phyloP scores from a whole-genome alignment of 2,329 filamentous ascomycete species.

The Thermomyces lanuginosus region DNA sequence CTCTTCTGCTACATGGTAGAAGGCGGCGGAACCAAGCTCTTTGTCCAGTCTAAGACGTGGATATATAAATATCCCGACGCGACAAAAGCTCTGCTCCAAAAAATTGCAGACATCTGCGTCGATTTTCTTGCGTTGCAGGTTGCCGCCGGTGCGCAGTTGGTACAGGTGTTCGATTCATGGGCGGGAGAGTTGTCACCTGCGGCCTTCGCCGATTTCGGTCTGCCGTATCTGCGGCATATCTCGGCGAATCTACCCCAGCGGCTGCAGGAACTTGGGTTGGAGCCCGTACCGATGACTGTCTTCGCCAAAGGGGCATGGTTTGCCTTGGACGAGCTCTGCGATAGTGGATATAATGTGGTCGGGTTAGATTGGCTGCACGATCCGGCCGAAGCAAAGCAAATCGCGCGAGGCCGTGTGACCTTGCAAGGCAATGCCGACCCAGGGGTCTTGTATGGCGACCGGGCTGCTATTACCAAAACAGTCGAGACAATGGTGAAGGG shows the following conservation, averaged over 20 bases:
- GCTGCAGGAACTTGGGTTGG: conserved; percentile 56
- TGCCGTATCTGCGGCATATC: conserved; percentile 77
- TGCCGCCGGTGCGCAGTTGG: conserved; percentile 78
- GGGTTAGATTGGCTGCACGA: conserved; percentile 92
- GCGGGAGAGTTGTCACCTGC: conserved; percentile 78
- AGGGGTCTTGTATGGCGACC: conserved; percentile 75
- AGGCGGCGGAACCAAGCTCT: conserved; percentile 88
- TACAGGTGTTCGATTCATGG: conserved; percentile 98
- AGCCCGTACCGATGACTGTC: conserved; percentile 85
- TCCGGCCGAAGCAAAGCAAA: conserved; percentile 63
- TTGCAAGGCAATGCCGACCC: conserved; percentile 95
- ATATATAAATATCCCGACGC: conserved; percentile 75
- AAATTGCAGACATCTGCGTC: conserved; percentile 87
- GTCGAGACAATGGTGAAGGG: conserved; percentile 78
- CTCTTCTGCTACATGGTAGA: conserved; percentile 98
- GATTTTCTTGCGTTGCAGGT: conserved; percentile 90
- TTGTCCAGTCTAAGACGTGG: conserved; percentile 90
- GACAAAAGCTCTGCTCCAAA: conserved; percentile 65
- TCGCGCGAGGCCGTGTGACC: conserved; percentile 61
- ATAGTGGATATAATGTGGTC: conserved; percentile 82
- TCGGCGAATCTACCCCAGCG: conserved; percentile 60
- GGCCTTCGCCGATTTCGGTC: conserved; percentile 67
- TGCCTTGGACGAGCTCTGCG: conserved; percentile 70
- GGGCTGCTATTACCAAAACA: conserved; percentile 60
- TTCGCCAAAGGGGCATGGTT: conserved; percentile 98